Percentiles rank a stretch among this genome's conserved stretches.
phyloP scores from a whole-genome alignment of 441 rosid genomes.

The Adansonia rubrostipa region DNA sequence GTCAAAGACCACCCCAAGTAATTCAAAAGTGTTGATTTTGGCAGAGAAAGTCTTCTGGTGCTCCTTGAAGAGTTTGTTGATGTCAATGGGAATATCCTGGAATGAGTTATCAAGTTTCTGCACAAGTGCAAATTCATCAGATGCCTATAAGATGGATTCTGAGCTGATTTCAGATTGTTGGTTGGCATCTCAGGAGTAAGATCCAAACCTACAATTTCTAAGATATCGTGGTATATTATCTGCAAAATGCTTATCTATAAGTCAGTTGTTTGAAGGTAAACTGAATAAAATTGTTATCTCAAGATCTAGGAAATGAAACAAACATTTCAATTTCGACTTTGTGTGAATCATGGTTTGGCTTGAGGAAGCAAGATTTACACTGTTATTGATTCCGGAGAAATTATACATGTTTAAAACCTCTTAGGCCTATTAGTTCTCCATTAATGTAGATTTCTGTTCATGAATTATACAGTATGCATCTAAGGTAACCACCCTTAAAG shows the following conservation, averaged over 20 bases:
- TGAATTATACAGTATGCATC: neutral
- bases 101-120: constrained; percentile 38
- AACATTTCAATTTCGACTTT: neutral
- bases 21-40: constrained; percentile 49
- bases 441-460: constrained; percentile 1
- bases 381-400: neutral
- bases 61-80: constrained; percentile 50
- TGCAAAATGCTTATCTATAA: constrained; percentile 14
- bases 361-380: neutral
- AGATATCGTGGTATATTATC: constrained; percentile 14
- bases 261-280: constrained; percentile 6
- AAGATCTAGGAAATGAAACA: neutral
- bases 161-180: constrained; percentile 52
- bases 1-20: constrained; percentile 36
- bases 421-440: neutral
- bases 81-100: constrained; percentile 53
- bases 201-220: constrained; percentile 21
- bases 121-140: constrained; percentile 34
- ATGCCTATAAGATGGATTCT: constrained; percentile 34
- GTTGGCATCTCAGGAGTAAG: constrained; percentile 58
- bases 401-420: neutral
- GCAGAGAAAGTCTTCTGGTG: constrained; percentile 60
- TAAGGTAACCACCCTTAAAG: neutral
- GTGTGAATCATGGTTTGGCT: constrained; percentile 1
- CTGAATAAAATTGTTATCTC: constrained; percentile 4